Evolutionary conservation across 2,329 filamentous ascomycete species (phyloP), one percentile per base, ranked within the genome.

Genomic region (Blastomyces gilchristii): DNA sequence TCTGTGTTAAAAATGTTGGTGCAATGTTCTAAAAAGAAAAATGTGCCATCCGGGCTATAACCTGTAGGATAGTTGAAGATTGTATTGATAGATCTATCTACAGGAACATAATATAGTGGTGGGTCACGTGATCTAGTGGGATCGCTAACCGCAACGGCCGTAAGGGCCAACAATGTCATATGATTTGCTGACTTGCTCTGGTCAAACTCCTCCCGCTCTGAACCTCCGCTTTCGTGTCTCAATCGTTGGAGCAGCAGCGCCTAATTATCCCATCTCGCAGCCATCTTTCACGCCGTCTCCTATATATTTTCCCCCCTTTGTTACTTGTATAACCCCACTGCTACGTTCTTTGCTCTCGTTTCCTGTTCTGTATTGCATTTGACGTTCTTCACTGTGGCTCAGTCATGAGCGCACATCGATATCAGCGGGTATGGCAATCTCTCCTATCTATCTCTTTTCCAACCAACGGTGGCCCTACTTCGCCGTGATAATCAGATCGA

Each of bases 371-470:
- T 64, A 63, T 63, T 59, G 39, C 62, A n/a, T 64, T 60, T 58
- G 47, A 63, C 60, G 63, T 62, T 62, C 54, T 64, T 63, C 52
- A 57, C 62, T 59, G 66, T 66, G 52, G 61, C 66, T 68, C 68
- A 64, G 60, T 62, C 74, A 80, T 80, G 78, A 78, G 76, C 75
- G 77, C 77, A 71, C 78, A 79, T 73, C 74, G 78, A 67, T 80
- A 80, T 74, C 73, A 78, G 71, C 72, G 76, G 74, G 78, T 80
- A 76, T 67, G 76, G 67, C 52, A 67, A 62, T 61, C 63, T 64
- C 65, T 67, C 45, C 63, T 68, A 64, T 63, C 68, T 31, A 28
- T 22, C n/a, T 67, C n/a, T 7, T 8, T 6, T 31, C 65, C 47
- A 28, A 16, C 62, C 54, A 34, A 18, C 28, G 37, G 8, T 60